Conservation (phyloP, 75 land plant species). For the Pinus tabuliformis region DNA sequence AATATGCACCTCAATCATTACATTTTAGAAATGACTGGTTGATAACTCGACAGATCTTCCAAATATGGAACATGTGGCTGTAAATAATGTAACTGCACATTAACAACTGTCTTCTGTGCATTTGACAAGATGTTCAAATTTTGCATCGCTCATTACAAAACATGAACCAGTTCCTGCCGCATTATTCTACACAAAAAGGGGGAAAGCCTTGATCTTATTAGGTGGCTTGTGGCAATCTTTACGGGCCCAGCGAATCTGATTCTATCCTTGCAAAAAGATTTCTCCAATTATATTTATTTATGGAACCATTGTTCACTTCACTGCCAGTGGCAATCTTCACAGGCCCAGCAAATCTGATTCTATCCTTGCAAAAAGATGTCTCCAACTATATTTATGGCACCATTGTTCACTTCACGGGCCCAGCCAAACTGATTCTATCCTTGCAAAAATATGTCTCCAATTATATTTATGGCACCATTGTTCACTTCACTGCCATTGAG, state of each 20-base stretch:
- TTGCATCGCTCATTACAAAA: background rate
- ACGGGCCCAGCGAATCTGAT: no score
- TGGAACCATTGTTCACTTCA: no score
- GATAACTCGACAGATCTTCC: background rate
- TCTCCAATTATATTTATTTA: no score
- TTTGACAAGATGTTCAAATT: background rate
- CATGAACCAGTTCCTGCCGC: background rate
- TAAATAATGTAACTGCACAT: background rate
- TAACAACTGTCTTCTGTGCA: background rate
- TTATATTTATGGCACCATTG: conserved; percentile 49
- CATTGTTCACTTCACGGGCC: conserved; percentile 36
- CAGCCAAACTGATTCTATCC: conserved; percentile 68
- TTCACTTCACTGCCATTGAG: conserved; percentile 57
- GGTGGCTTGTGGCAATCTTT: conserved; percentile 60
- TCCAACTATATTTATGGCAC: no score
- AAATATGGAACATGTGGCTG: no score
- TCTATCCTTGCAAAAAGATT: no score
- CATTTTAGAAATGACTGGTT: background rate
- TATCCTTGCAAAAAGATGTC: no score
- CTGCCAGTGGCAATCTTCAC: no score
- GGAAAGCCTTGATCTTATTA: conserved; percentile 6
- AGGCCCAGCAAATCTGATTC: no score
- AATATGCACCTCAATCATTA: no score
- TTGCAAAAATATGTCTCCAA: conserved; percentile 85
- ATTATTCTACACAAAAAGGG: background rate